Percentiles rank a stretch among this genome's conserved stretches.
Conservation (phyloP, 2,329 filamentous ascomycete genomes). For the Hypoxylon sp. region DNA sequence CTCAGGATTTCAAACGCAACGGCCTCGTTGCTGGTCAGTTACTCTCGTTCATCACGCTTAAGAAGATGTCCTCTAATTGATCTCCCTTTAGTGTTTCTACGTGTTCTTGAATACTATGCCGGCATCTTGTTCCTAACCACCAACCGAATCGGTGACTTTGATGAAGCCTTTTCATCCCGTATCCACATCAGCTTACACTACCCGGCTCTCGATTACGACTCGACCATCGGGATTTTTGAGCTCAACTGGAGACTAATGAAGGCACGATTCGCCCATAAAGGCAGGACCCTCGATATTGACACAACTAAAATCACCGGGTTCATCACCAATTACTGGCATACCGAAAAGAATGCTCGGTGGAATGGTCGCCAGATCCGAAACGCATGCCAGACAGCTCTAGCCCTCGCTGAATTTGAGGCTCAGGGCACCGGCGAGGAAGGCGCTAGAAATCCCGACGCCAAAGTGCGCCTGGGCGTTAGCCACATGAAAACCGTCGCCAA, state of each 20-base stretch:
- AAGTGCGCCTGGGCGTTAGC: constrained; percentile 30
- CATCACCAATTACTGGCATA: constrained; percentile 30
- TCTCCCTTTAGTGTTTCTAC: too few species aligned
- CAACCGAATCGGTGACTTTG: constrained; percentile 59
- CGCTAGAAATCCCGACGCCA: constrained; percentile 22
- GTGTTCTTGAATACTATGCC: constrained; percentile 56
- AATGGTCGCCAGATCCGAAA: constrained; percentile 51
- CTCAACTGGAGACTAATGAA: constrained; percentile 38
- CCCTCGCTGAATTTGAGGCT: constrained; percentile 47
- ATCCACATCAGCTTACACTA: constrained; percentile 58
- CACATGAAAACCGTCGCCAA: constrained; percentile 45
- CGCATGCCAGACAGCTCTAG: constrained; percentile 46
- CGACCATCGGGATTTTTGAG: constrained; percentile 38
- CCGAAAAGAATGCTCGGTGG: constrained; percentile 32
- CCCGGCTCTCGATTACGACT: constrained; percentile 41
- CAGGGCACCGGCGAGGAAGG: constrained; percentile 34
- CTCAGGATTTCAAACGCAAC: constrained; percentile 49
- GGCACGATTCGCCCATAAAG: constrained; percentile 25
- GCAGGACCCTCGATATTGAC: constrained; percentile 21
- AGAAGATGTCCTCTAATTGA: background rate
- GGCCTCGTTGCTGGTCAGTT: constrained; percentile 51
- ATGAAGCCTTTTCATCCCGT: constrained; percentile 59
- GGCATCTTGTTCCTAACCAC: constrained; percentile 60
- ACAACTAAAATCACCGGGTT: constrained; percentile 31
- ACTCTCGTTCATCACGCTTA: background rate